Percentiles rank a stretch among this genome's conserved stretches.
Conservation (phyloP, 495 filamentous ascomycete genomes). For the Penicillium argentinense region DNA sequence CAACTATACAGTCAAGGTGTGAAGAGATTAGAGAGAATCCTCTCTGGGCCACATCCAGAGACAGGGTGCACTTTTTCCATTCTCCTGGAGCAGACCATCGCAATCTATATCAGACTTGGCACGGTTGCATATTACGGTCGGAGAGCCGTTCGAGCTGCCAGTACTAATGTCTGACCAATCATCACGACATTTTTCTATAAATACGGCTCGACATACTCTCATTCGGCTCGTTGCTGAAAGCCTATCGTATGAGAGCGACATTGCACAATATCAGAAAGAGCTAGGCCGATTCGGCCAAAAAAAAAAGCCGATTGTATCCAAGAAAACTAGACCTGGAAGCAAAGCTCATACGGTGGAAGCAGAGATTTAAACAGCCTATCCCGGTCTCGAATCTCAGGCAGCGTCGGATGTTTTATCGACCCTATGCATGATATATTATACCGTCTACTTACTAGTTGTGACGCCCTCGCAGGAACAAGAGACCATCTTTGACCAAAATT, state of each 20-base stretch:
- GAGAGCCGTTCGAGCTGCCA: background rate
- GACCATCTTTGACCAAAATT: too few species aligned
- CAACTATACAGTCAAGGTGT: background rate
- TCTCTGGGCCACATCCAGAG: background rate
- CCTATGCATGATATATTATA: background rate
- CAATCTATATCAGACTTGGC: background rate
- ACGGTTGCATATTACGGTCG: background rate
- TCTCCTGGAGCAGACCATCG: background rate
- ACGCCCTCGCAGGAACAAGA: too few species aligned
- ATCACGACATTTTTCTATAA: background rate
- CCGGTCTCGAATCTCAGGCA: too few species aligned
- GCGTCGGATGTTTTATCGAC: too few species aligned
- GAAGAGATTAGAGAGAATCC: background rate
- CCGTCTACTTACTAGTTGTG: too few species aligned
- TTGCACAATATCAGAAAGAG: too few species aligned
- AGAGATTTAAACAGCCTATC: background rate
- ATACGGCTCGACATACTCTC: background rate
- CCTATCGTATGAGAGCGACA: background rate
- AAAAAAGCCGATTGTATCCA: too few species aligned
- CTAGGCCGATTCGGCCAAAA: too few species aligned
- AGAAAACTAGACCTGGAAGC: background rate
- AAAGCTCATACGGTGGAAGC: background rate
- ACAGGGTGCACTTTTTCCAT: background rate
- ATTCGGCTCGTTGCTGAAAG: background rate
- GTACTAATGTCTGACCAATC: background rate